Evolutionary conservation across 2,329 filamentous ascomycete species (phyloP).

Genomic region (Cladosporium sp.): DNA sequence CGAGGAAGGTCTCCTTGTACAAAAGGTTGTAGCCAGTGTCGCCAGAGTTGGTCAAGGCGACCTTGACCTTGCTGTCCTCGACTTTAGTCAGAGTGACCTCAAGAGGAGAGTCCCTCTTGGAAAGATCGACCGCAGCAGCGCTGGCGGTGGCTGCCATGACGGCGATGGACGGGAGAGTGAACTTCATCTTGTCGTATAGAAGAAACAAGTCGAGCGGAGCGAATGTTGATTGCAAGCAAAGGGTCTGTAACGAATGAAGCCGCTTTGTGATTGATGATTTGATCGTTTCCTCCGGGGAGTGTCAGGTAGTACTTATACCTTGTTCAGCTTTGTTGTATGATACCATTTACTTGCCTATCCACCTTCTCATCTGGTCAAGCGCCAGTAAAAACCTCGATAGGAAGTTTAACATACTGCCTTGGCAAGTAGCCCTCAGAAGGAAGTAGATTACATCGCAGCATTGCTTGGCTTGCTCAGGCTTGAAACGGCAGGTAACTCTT

Average conservation of each 20-base stretch:
- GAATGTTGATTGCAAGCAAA: neutral
- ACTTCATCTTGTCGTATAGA: slow-evolving; percentile 6
- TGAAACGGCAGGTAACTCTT: slow-evolving; percentile 10
- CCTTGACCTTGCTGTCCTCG: slow-evolving; percentile 24
- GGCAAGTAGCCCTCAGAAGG: slow-evolving; percentile 5
- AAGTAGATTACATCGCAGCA: neutral
- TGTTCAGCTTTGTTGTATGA: neutral
- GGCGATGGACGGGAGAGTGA: slow-evolving; percentile 10
- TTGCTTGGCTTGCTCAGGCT: slow-evolving; percentile 6
- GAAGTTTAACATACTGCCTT: slow-evolving; percentile 4
- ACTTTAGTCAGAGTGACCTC: slow-evolving; percentile 20
- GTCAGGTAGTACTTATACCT: slow-evolving; percentile 3
- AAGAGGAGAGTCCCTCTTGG: slow-evolving; percentile 21
- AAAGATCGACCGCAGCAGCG: slow-evolving; percentile 20
- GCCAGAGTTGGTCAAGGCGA: slow-evolving; percentile 23
- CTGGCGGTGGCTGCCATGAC: slow-evolving; percentile 17
- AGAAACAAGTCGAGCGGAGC: neutral
- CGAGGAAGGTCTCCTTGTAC: slow-evolving; percentile 25
- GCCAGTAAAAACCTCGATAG: slow-evolving; percentile 1
- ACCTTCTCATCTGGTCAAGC: neutral
- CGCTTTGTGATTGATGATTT: neutral
- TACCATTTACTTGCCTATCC: neutral
- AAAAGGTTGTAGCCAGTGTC: slow-evolving; percentile 23
- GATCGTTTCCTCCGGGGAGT: neutral
- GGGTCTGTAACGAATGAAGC: slow-evolving; percentile 6